Evolutionary conservation across 192 early-diverging fungal species (phyloP).

Genomic region (Backusella macrospora): DNA sequence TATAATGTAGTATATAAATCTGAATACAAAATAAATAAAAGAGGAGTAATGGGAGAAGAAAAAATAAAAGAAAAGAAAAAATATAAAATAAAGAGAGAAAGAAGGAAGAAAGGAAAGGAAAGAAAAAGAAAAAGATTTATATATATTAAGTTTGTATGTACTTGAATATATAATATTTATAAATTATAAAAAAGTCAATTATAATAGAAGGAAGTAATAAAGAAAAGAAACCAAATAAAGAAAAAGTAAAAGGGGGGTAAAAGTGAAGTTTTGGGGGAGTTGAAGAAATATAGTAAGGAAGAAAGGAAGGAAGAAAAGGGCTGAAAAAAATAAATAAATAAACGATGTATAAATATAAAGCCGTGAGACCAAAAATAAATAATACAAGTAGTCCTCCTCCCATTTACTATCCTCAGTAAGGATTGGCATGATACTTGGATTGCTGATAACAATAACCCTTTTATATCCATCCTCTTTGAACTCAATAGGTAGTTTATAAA

Average conservation of each 20-base stretch:
- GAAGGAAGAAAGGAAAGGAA: conserved; percentile 7
- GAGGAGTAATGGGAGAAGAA: conserved; percentile 23
- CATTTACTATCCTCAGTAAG: conserved; percentile 3
- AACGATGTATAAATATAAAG: background rate
- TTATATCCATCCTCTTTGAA: background rate
- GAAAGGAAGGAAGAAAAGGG: background rate
- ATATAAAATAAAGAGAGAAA: conserved; percentile 21
- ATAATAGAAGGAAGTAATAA: background rate
- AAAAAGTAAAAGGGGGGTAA: background rate
- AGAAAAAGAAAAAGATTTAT: conserved; percentile 10
- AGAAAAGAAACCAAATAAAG: background rate
- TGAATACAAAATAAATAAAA: too few species aligned
- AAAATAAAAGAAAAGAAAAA: conserved; percentile 26
- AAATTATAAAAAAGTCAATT: conserved; percentile 3
- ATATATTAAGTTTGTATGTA: conserved; percentile 5
- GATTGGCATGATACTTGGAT: conserved; percentile 6
- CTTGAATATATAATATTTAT: background rate
- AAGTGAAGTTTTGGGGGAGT: background rate
- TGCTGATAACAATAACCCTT: conserved; percentile 9
- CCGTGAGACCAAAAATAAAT: conserved; percentile 5
- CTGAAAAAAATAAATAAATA: too few species aligned
- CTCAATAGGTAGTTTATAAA: conserved; percentile 8
- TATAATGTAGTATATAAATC: conserved; percentile 8
- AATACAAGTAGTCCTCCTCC: background rate
- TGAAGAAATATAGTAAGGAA: background rate